These are phyloP conservation scores for Hirsutella rhossiliensis DNA, from an alignment of 2,329 filamentous ascomycete genomes.

Conservation along the genomic window DNA sequence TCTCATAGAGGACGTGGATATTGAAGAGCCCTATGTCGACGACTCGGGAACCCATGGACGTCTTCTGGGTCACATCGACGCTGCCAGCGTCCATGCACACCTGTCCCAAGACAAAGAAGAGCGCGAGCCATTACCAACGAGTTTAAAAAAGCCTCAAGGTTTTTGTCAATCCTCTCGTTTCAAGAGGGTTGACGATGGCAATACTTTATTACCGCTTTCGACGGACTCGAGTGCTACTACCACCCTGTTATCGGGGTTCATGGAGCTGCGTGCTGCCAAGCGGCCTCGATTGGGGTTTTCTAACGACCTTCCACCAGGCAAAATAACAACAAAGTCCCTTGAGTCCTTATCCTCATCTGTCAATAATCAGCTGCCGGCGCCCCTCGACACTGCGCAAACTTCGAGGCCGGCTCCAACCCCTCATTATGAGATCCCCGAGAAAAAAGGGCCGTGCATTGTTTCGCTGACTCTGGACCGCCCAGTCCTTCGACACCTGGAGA, in stretches of 20 bases:
- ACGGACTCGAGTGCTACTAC: constrained; percentile 9
- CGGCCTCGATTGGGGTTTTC: constrained; percentile 3
- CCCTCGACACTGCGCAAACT: not conserved
- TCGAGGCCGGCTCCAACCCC: not conserved
- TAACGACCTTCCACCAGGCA: not conserved
- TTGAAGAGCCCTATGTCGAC: constrained; percentile 4
- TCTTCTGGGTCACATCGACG: not conserved
- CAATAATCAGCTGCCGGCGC: too few species aligned
- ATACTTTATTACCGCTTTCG: not conserved
- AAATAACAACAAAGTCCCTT: not conserved
- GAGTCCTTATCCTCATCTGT: too few species aligned
- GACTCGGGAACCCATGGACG: not conserved
- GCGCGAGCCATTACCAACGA: too few species aligned
- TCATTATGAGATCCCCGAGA: not conserved
- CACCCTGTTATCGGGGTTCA: constrained; percentile 17
- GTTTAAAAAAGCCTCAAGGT: too few species aligned
- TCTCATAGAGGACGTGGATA: constrained; percentile 9
- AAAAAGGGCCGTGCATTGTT: not conserved
- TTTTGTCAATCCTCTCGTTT: too few species aligned
- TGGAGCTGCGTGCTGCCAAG: constrained; percentile 18
- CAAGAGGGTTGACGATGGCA: not conserved
- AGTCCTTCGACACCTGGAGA: not conserved
- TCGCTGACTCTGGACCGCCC: not conserved
- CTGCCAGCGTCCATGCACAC: not conserved
- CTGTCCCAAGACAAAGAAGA: too few species aligned